Evolutionary conservation across 176 grass and related monocot genomes (phyloP).

Genomic region (Carex scoparia): DNA sequence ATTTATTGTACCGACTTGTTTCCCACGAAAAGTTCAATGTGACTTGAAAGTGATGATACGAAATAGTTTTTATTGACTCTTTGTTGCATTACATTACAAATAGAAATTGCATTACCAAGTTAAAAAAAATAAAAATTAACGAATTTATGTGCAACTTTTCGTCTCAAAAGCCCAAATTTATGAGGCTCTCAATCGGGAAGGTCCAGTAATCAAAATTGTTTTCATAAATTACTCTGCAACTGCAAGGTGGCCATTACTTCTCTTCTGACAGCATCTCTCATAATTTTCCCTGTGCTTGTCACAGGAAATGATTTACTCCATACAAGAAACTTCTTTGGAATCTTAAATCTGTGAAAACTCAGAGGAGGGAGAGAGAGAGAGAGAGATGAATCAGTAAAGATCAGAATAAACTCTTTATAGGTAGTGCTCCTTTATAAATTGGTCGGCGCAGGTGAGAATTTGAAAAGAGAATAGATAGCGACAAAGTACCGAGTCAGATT

Average conservation of each 20-base stretch:
- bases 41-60: neutral
- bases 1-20: neutral
- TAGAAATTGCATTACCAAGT: neutral
- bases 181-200: neutral
- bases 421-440: neutral
- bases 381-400: neutral
- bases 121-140: neutral
- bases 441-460: neutral
- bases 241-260: constrained; percentile 45
- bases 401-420: neutral
- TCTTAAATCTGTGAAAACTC: constrained; percentile 65
- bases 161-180: neutral
- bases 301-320: constrained; percentile 63
- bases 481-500: constrained; percentile 62
- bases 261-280: constrained; percentile 57
- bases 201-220: neutral
- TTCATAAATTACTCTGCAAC: constrained; percentile 50
- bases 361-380: neutral
- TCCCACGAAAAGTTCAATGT: neutral
- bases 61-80: neutral
- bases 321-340: constrained; percentile 49
- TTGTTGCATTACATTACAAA: neutral
- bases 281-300: constrained; percentile 82
- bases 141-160: neutral
- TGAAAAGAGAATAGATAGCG: neutral